Evolutionary conservation across 192 early-diverging fungal species (phyloP).

Genomic region (Pilaira anomala): DNA sequence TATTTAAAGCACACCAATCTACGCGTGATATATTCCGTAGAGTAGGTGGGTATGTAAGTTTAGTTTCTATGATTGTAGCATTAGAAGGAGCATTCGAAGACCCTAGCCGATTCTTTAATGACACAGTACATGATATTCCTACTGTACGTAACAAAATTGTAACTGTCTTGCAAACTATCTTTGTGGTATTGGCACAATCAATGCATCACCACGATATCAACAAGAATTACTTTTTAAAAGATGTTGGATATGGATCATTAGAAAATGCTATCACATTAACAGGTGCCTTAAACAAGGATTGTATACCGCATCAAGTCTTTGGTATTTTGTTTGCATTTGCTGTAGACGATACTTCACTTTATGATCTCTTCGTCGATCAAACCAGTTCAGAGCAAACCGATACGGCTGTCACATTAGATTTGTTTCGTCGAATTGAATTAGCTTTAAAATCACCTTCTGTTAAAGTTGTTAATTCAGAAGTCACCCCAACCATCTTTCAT

Average conservation of each 20-base stretch:
- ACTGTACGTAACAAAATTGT: slow-evolving; percentile 35
- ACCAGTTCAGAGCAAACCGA: slow-evolving; percentile 17
- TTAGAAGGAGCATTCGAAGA: slow-evolving; percentile 48
- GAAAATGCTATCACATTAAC: slow-evolving; percentile 59
- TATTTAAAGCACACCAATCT: slow-evolving; percentile 44
- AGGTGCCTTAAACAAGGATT: slow-evolving; percentile 40
- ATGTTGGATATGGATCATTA: slow-evolving; percentile 52
- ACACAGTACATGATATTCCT: slow-evolving; percentile 12
- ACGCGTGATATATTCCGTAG: slow-evolving; percentile 56
- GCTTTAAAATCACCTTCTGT: slow-evolving; percentile 12
- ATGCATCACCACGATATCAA: slow-evolving; percentile 50
- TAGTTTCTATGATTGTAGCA: slow-evolving; percentile 56
- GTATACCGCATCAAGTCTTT: slow-evolving; percentile 42
- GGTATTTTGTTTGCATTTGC: slow-evolving; percentile 59
- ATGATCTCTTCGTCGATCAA: slow-evolving; percentile 39
- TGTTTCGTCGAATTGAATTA: slow-evolving; percentile 11
- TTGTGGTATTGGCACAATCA: slow-evolving; percentile 50
- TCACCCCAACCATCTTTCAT: slow-evolving; percentile 29
- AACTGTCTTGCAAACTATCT: slow-evolving; percentile 42
- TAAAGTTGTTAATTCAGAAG: slow-evolving; percentile 34
- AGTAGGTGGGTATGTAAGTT: slow-evolving; percentile 56
- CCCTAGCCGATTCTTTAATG: neutral
- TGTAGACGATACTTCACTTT: slow-evolving; percentile 44
- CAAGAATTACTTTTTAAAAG: slow-evolving; percentile 44
- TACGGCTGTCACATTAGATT: neutral